phyloP scores from a whole-genome alignment of 75 land plant genomes.

The Azolla pinnata region DNA sequence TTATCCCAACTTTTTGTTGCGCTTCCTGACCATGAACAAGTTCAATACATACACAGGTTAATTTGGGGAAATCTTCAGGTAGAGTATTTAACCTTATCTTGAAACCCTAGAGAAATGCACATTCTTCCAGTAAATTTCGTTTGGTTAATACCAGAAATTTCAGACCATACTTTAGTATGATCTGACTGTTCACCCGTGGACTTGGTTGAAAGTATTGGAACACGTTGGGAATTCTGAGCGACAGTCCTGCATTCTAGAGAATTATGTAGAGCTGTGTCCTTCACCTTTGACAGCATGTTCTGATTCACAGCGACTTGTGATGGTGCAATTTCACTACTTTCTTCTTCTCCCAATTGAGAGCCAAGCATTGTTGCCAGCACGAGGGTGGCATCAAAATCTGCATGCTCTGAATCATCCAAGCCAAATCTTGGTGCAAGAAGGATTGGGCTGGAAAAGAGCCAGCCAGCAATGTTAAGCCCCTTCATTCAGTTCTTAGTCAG shows the following conservation, averaged over 20 bases:
- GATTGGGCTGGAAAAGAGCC: slow-evolving; percentile 81
- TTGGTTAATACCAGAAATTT: slow-evolving; percentile 62
- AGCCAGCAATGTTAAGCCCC: slow-evolving; percentile 2
- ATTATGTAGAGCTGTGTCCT: slow-evolving; percentile 11
- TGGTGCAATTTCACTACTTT: slow-evolving; percentile 27
- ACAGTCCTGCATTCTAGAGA: slow-evolving; percentile 14
- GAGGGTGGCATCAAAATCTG: slow-evolving; percentile 84
- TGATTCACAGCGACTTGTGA: slow-evolving; percentile 13
- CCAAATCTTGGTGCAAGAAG: slow-evolving; percentile 92
- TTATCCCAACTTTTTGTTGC: slow-evolving; percentile 29
- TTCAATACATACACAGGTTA: slow-evolving; percentile 14
- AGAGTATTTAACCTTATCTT: not conserved
- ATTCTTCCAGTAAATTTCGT: not conserved
- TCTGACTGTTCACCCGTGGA: slow-evolving; percentile 50
- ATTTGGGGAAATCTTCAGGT: not conserved
- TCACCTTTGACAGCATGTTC: slow-evolving; percentile 15
- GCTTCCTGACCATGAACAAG: slow-evolving; percentile 32
- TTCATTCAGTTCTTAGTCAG: not conserved
- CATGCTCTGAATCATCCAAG: slow-evolving; percentile 62
- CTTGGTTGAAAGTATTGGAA: slow-evolving; percentile 14
- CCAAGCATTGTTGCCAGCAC: slow-evolving; percentile 89
- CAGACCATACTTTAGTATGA: slow-evolving; percentile 94
- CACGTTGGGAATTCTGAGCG: slow-evolving; percentile 9
- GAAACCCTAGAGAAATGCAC: not conserved
- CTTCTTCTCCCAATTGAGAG: slow-evolving; percentile 54